These are phyloP conservation scores for Botrytis byssoidea DNA, from an alignment of 2,329 filamentous ascomycete genomes.

Conservation along the genomic window DNA sequence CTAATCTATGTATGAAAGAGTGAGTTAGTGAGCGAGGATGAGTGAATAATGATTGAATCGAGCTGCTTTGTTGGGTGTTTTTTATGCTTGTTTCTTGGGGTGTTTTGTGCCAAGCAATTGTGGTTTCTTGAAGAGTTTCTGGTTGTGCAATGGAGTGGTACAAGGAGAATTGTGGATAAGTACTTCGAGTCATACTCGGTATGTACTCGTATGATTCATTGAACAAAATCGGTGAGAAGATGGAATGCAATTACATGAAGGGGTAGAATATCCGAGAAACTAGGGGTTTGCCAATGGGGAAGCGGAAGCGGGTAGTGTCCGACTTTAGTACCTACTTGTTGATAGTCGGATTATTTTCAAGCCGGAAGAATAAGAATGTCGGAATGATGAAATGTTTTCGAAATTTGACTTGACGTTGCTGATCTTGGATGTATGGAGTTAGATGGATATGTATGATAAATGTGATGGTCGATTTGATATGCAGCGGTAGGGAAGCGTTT, in stretches of 20 bases:
- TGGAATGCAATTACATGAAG: background rate
- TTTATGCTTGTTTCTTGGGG: background rate
- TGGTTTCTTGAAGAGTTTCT: background rate
- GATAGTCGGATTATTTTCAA: background rate
- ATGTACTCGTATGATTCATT: background rate
- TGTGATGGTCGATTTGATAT: background rate
- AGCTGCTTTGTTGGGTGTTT: background rate
- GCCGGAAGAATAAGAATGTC: background rate
- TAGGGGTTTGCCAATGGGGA: background rate
- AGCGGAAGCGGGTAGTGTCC: background rate
- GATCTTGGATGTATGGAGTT: background rate
- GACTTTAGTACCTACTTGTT: background rate
- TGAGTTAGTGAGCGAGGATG: background rate
- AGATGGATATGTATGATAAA: background rate
- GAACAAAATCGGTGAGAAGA: background rate
- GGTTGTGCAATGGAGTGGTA: background rate
- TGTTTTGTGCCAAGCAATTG: background rate
- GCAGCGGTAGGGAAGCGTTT: slow-evolving; percentile 3
- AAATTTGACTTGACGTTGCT: background rate
- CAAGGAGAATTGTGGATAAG: background rate
- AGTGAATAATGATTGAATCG: no score
- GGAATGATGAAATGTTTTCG: background rate
- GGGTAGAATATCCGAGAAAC: background rate
- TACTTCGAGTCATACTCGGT: background rate
- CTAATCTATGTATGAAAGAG: background rate